phyloP scores from a whole-genome alignment of 1,139 yeast species.

The Pichia norvegensis region DNA sequence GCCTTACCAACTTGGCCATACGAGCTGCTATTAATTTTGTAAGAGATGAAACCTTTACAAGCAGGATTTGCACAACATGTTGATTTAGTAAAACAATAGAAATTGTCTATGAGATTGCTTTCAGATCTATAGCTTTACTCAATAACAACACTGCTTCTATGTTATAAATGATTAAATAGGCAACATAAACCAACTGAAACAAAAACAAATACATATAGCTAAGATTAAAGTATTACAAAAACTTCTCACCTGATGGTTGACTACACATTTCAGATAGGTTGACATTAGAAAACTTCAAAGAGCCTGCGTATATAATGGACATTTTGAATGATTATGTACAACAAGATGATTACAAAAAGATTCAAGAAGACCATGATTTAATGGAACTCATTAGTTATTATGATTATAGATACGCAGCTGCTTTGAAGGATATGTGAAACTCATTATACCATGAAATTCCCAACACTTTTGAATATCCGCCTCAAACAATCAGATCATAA shows the following conservation, averaged over 20 bases:
- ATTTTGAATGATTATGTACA: background rate
- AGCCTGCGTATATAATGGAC: background rate
- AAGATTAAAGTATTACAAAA: no score
- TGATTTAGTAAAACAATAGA: no score
- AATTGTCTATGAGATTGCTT: no score
- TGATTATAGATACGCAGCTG: background rate
- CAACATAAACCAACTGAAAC: no score
- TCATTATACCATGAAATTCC: background rate
- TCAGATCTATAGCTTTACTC: no score
- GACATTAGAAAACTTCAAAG: no score
- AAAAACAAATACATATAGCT: no score
- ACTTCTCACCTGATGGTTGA: no score
- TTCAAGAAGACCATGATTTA: background rate
- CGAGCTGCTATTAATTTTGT: slow-evolving; percentile 8
- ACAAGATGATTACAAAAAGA: background rate
- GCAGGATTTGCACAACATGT: no score
- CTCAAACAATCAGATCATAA: background rate
- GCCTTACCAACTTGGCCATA: slow-evolving; percentile 20
- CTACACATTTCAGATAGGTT: no score
- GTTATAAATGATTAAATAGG: no score
- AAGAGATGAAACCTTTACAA: background rate
- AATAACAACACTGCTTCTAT: no score
- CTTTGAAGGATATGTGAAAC: background rate
- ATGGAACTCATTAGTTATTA: background rate
- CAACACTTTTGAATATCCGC: background rate